Conservation (phyloP, 257 asterid species). For the Nicotiana attenuata region DNA sequence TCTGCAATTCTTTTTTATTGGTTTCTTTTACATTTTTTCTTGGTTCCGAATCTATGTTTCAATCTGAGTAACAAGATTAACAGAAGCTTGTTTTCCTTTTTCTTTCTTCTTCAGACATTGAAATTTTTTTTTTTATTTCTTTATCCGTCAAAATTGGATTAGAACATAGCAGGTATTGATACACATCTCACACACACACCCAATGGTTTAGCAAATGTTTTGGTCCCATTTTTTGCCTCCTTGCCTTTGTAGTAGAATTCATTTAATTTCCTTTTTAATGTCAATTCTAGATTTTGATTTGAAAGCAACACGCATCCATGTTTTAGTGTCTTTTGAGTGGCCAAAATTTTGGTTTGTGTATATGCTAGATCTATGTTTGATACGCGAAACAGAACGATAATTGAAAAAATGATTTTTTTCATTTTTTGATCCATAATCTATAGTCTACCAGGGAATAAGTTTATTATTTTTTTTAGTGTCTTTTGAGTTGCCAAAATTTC, state of each 20-base stretch:
- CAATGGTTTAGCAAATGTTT: no score
- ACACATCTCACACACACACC: no score
- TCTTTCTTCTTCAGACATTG: neutral
- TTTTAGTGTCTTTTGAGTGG: neutral
- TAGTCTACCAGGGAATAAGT: no score
- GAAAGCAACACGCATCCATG: no score
- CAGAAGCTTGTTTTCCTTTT: neutral
- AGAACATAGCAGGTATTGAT: no score
- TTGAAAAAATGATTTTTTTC: neutral
- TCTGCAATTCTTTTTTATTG: neutral
- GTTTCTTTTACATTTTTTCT: neutral
- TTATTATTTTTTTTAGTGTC: neutral
- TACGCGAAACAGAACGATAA: neutral
- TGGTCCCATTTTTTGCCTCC: no score
- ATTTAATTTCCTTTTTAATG: no score
- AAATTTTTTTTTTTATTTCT: no score
- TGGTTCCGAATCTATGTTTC: neutral
- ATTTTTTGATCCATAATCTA: neutral
- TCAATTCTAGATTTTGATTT: no score
- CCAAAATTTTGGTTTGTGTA: neutral
- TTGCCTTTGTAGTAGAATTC: no score
- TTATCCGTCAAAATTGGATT: no score
- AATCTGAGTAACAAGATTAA: neutral
- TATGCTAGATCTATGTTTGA: neutral
- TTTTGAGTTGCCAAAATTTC: no score